Evolutionary conservation across 306 rosid genomes (phyloP), one percentile per base, ranked within the genome.

Genomic region (Lathyrus oleraceus): DNA sequence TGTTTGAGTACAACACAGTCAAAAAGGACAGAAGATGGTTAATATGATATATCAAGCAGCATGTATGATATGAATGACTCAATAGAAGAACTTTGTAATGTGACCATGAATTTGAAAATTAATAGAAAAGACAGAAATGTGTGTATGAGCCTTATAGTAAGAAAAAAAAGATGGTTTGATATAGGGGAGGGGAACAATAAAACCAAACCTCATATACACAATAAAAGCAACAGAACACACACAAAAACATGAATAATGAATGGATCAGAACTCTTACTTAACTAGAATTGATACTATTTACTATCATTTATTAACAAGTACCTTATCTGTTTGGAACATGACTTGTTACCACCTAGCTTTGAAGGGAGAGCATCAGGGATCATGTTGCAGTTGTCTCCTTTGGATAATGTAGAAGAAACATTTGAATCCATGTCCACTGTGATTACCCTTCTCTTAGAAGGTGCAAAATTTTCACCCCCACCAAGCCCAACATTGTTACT

Each of bases 241-340:
- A 17, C 8, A 52, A 53, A 65, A n/a, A 65, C 19, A 28, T 35
- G 67, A 38, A 57, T 25, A 57, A 27, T 23, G 72, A 71, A 43
- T 43, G 23, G 12, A 8, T 25, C 20, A 49, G 20, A 61, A 49
- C 70, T 60, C 25, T 28, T 28, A 44, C 57, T 66, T 27, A 51
- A 28, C 51, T 48, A 65, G 21, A 58, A 65, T 48, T 72, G 51
- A 69, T 52, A 58, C 28, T 5, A 16, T 62, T 48, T 71, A 10
- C 19, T 35, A 28, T 65, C 40, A 76, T 75, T 65, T 72, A 56
- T 36, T 36, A 60, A 76, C 56, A 64, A 61, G 60, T 80, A 91
- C 96, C 97, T 86, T 79, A 17, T 81, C 39, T 75, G 81, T 76
- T 85, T 76, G 73, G 72, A 80, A 80, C 76, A 82, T 54, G 77